A percentile compares a stretch with the other conserved stretches of the same genome.
These are phyloP conservation scores for Aspergillus pseudoterreus DNA, from an alignment of 2,329 filamentous ascomycete species.

Conservation along the genomic window DNA sequence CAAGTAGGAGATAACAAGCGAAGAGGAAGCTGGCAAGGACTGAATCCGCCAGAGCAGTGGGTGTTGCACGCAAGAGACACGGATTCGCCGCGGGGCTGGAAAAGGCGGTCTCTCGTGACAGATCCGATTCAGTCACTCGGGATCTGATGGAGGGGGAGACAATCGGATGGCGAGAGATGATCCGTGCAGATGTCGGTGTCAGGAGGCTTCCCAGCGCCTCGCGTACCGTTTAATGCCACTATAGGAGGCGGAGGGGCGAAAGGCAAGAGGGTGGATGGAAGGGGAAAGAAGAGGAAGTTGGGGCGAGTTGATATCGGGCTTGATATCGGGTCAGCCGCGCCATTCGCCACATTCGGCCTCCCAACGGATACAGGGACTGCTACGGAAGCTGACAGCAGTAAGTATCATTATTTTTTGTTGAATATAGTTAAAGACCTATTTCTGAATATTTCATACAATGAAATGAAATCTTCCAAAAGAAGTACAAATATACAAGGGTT, in stretches of 20 bases:
- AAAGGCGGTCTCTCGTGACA: background rate
- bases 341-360: no score
- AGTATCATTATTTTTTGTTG: no score
- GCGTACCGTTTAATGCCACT: background rate
- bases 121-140: background rate
- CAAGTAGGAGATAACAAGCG: background rate
- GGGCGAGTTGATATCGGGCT: background rate
- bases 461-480: conserved; percentile 12
- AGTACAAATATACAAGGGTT: conserved; percentile 11
- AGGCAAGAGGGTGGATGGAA: background rate
- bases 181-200: background rate
- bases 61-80: background rate
- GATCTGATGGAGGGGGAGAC: no score
- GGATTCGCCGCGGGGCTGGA: background rate
- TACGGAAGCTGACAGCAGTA: no score
- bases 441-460: conserved; percentile 13
- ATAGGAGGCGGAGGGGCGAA: background rate
- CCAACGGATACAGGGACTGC: no score
- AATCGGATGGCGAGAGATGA: background rate
- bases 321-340: no score
- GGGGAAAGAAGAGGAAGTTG: background rate
- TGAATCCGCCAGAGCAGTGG: no score
- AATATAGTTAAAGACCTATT: conserved; percentile 6
- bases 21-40: background rate
- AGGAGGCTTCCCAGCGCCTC: background rate